These are phyloP conservation scores for Boletales sp. DNA, from an alignment of 768 basidiomycete genomes.

Conservation along the genomic window DNA sequence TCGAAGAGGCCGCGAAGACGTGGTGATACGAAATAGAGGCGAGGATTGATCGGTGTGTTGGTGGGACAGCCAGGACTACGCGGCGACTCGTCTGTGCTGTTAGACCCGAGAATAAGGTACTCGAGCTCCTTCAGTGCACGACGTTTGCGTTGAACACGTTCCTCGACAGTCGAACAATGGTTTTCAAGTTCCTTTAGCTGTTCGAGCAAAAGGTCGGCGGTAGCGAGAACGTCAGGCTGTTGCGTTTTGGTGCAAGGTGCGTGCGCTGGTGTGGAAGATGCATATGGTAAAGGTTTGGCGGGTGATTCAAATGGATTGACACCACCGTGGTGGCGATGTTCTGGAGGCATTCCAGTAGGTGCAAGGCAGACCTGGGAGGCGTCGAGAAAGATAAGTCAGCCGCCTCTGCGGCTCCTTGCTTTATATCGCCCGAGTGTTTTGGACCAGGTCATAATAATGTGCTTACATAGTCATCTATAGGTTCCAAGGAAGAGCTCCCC, in stretches of 20 bases:
- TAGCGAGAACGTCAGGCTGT: slow-evolving; percentile 24
- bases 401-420: no score
- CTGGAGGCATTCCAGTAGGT: slow-evolving; percentile 6
- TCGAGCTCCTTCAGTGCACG: slow-evolving; percentile 21
- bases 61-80: slow-evolving; percentile 15
- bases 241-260: not conserved
- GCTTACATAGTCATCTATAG: no score
- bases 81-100: slow-evolving; percentile 10
- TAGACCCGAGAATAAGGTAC: slow-evolving; percentile 13
- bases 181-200: slow-evolving; percentile 25
- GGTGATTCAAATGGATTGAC: slow-evolving; percentile 22
- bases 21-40: slow-evolving; percentile 18
- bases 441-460: no score
- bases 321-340: not conserved
- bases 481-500: slow-evolving; percentile 11
- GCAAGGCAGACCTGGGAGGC: no score
- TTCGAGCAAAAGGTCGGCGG: slow-evolving; percentile 26
- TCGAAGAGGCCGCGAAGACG: slow-evolving; percentile 32
- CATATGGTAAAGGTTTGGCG: slow-evolving; percentile 2
- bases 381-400: no score
- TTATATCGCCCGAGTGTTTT: no score
- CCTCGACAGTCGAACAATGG: slow-evolving; percentile 19
- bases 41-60: slow-evolving; percentile 20
- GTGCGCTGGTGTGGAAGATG: not conserved
- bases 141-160: slow-evolving; percentile 23